phyloP scores from a whole-genome alignment of 1,139 yeast genomes.

The Debaryomyces udenii region DNA sequence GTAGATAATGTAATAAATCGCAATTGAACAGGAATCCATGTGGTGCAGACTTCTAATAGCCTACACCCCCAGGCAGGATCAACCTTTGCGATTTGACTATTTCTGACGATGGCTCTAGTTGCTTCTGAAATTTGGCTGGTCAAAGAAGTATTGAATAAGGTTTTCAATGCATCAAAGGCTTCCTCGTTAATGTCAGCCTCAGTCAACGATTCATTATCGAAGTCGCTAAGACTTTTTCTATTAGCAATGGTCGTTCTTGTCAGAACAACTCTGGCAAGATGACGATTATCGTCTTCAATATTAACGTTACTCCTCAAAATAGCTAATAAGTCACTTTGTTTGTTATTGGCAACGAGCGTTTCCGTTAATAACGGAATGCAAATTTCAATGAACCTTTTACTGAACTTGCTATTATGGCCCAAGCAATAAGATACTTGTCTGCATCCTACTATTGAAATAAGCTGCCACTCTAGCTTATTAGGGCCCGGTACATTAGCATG shows the following conservation, averaged over 20 bases:
- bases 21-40: constrained; percentile 87
- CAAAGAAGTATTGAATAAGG: constrained; percentile 54
- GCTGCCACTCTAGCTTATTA: constrained; percentile 51
- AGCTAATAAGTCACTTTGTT: constrained; percentile 22
- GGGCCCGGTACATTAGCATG: constrained; percentile 29
- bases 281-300: constrained; percentile 28
- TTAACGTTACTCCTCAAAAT: constrained; percentile 29
- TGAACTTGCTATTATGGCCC: constrained; percentile 42
- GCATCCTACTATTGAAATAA: constrained; percentile 49
- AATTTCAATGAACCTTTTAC: constrained; percentile 38
- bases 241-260: constrained; percentile 25
- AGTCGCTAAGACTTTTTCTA: constrained; percentile 29
- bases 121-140: constrained; percentile 52
- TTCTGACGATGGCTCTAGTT: constrained; percentile 45
- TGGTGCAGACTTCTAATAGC: constrained; percentile 65
- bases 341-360: constrained; percentile 25
- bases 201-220: constrained; percentile 34
- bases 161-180: constrained; percentile 47
- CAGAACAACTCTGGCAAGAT: constrained; percentile 31
- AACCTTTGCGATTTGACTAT: constrained; percentile 28
- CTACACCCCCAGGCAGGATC: constrained; percentile 54
- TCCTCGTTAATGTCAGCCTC: constrained; percentile 36
- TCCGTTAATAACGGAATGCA: constrained; percentile 47
- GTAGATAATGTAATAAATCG: constrained; percentile 68
- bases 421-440: constrained; percentile 47